Percentiles rank a stretch among this genome's conserved stretches.
Conservation (phyloP, 2,329 filamentous ascomycete genomes). For the Cladosporium sp. region DNA sequence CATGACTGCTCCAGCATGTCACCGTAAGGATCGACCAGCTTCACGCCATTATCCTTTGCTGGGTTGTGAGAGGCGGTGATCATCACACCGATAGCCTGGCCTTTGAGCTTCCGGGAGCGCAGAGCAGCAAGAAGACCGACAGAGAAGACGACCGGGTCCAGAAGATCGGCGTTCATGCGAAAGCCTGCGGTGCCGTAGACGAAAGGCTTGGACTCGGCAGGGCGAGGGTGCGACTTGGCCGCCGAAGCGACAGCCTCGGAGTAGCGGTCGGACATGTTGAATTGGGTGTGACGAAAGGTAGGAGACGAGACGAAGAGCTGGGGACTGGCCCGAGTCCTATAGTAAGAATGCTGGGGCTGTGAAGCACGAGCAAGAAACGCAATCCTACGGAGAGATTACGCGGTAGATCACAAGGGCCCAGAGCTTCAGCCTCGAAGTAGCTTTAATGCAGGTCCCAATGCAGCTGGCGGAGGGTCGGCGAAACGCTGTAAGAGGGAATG, state of each 20-base stretch:
- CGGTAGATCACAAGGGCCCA: constrained; percentile 1
- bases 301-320: background rate
- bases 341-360: background rate
- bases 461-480: constrained; percentile 1
- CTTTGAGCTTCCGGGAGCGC: constrained; percentile 82
- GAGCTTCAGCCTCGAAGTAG: constrained; percentile 5
- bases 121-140: constrained; percentile 86
- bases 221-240: constrained; percentile 31
- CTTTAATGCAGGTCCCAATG: constrained; percentile 14
- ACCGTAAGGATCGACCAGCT: constrained; percentile 94
- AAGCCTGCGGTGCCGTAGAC: constrained; percentile 62
- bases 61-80: constrained; percentile 93
- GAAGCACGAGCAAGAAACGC: constrained; percentile 7
- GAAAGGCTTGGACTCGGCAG: constrained; percentile 39
- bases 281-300: background rate
- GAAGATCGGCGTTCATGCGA: constrained; percentile 70
- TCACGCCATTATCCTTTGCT: constrained; percentile 84
- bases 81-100: constrained; percentile 94
- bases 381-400: constrained; percentile 8
- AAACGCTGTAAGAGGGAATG: background rate
- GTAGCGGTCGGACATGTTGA: constrained; percentile 10
- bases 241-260: constrained; percentile 27
- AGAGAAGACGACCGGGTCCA: constrained; percentile 88
- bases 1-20: constrained; percentile 95
- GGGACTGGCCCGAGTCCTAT: background rate